These are phyloP conservation scores for Cryoendolithus antarcticus DNA, from an alignment of 2,329 filamentous ascomycete genomes.

Conservation along the genomic window DNA sequence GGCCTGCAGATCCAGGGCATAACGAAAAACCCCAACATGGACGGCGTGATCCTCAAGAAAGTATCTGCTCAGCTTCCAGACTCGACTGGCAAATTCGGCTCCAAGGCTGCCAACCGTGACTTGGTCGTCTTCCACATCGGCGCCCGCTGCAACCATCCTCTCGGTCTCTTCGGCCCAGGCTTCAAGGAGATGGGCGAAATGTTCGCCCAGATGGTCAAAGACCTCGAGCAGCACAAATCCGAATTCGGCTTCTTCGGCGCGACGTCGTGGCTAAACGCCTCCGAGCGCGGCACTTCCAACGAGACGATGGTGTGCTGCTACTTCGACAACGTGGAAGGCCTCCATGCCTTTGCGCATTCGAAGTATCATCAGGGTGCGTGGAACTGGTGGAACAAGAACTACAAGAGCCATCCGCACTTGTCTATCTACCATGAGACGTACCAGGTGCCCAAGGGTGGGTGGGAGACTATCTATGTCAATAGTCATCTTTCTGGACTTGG, in stretches of 20 bases:
- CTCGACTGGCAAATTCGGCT: constrained; percentile 19
- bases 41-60: constrained; percentile 24
- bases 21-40: constrained; percentile 27
- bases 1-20: constrained; percentile 22
- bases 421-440: constrained; percentile 46
- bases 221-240: constrained; percentile 25
- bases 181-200: constrained; percentile 26
- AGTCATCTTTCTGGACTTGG: constrained; percentile 24
- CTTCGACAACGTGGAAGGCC: constrained; percentile 38
- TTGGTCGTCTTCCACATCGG: constrained; percentile 30
- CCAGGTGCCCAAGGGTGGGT: constrained; percentile 29
- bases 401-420: constrained; percentile 28
- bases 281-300: constrained; percentile 28
- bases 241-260: constrained; percentile 37
- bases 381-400: constrained; percentile 36
- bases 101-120: constrained; percentile 19
- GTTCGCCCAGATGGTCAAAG: constrained; percentile 29
- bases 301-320: constrained; percentile 35
- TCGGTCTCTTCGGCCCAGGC: constrained; percentile 37
- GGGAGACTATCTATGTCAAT: constrained; percentile 42
- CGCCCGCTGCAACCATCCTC: constrained; percentile 26
- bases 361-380: constrained; percentile 36
- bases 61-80: constrained; percentile 28
- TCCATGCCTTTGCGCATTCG: constrained; percentile 43
- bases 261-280: constrained; percentile 28